Base-by-base conservation (phyloP, 1,284 basidiomycete genomes). In the Cystobasidium sp. region DNA sequence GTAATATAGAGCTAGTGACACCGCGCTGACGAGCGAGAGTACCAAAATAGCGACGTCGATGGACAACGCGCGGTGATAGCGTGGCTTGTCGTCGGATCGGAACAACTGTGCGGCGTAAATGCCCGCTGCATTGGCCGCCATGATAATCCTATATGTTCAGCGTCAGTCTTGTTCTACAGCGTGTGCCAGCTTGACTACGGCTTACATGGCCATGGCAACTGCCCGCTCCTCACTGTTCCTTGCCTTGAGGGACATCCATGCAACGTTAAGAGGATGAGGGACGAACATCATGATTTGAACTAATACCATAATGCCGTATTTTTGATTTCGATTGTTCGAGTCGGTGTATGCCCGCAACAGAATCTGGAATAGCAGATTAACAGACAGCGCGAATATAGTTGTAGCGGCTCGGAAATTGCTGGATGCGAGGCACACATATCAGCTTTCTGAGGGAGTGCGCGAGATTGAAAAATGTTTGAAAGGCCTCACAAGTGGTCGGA, bases 91-190 rank as follows among this genome's bases (percentile, higher is more conserved):
- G 67, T 78, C 77, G 14, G 61, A 70, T 49, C 82, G 77, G 20
- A 82, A 72, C 18, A 82, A 44, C 59, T 82, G 82, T 1, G 78
- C 78, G 0, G 81, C 82, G 49, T 80, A 75, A 3, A 81, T 74
- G 7, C 74, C 81, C 1, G 80, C 82, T 14, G 64, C 53, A 70
- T 82, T 82, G 47, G 80, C 79, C 0, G 55, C 61, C 80, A 76
- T 76, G 53, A 63, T 63, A 12, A 59, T 59, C 55, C 53, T 65
- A 43, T 10, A 14, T 47, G 4, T 51, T 51, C 1, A 41, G 37
- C 39, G 31, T 43, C 16, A 56, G 41, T 6, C 39, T 49, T 20
- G 56, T 41, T 65, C 71, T 65, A 47, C 68, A n/a, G 31, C 31
- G 31, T 31, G 37, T 24, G 12, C 8, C 7, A 6, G 22, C 16